A percentile compares a stretch with the other conserved stretches of the same genome.
phyloP scores from a whole-genome alignment of 768 basidiomycete species.

The Kwoniella shandongensis region DNA sequence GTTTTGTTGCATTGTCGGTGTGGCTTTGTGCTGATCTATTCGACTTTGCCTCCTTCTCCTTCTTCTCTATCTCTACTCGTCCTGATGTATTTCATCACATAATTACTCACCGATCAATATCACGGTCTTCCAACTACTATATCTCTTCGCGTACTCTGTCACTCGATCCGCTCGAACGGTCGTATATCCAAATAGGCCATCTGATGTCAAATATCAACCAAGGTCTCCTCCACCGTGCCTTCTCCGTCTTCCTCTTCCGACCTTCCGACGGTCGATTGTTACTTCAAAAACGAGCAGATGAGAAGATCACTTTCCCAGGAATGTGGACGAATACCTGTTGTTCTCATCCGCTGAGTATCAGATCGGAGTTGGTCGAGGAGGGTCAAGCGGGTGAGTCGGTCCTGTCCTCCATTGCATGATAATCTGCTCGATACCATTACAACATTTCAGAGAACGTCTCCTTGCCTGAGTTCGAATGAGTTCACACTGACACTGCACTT shows the following conservation, averaged over 20 bases:
- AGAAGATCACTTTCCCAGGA: slow-evolving; percentile 98
- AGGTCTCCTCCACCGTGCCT: slow-evolving; percentile 93
- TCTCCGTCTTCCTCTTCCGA: slow-evolving; percentile 94
- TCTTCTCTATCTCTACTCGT: neutral
- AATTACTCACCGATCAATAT: neutral
- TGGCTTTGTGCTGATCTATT: too few species aligned
- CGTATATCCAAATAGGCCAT: slow-evolving; percentile 66
- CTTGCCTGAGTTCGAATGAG: too few species aligned
- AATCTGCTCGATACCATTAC: too few species aligned
- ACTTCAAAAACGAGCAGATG: slow-evolving; percentile 90
- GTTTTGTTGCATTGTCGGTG: too few species aligned
- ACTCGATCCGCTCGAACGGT: slow-evolving; percentile 1
- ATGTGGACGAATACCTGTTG: slow-evolving; percentile 99
- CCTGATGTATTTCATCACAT: neutral
- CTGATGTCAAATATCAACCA: slow-evolving; percentile 93
- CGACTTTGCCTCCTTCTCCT: too few species aligned
- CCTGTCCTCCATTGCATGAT: too few species aligned
- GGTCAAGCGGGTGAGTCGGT: slow-evolving; percentile 60
- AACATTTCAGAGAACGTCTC: too few species aligned
- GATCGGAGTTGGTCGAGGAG: slow-evolving; percentile 80
- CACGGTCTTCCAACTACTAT: neutral
- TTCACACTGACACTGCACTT: too few species aligned
- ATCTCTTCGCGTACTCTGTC: neutral
- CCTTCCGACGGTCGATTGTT: slow-evolving; percentile 90
- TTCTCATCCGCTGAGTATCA: slow-evolving; percentile 74